A percentile compares a stretch with the other conserved stretches of the same genome.
Evolutionary conservation across 2,329 filamentous ascomycete species (phyloP).

Genomic region (Diaporthe helianthi): DNA sequence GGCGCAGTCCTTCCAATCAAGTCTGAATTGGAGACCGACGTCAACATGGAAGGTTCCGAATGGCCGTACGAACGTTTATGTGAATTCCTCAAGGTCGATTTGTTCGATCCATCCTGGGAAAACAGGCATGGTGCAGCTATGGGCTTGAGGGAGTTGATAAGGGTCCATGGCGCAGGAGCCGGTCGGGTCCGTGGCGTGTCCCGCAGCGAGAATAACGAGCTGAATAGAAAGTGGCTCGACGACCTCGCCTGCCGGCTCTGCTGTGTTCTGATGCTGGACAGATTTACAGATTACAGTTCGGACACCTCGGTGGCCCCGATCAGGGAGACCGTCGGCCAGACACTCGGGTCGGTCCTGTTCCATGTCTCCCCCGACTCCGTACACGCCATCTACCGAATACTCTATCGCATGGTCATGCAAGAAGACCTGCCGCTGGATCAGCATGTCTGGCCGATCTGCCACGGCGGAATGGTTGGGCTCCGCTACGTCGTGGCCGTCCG

Average conservation of each 20-base stretch:
- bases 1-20: slow-evolving; percentile 78
- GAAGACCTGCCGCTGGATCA: slow-evolving; percentile 76
- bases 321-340: slow-evolving; percentile 92
- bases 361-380: slow-evolving; percentile 83
- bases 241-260: slow-evolving; percentile 94
- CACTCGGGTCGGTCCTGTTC: slow-evolving; percentile 85
- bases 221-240: slow-evolving; percentile 88
- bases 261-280: slow-evolving; percentile 95
- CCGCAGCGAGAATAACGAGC: slow-evolving; percentile 74
- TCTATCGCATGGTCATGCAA: slow-evolving; percentile 93
- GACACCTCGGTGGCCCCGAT: slow-evolving; percentile 97
- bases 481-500: slow-evolving; percentile 94
- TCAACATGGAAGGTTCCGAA: slow-evolving; percentile 77
- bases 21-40: slow-evolving; percentile 81
- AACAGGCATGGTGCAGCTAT: slow-evolving; percentile 95
- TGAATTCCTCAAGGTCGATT: slow-evolving; percentile 90
- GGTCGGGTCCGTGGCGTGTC: slow-evolving; percentile 77
- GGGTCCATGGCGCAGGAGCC: slow-evolving; percentile 89
- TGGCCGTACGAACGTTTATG: slow-evolving; percentile 96
- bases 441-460: slow-evolving; percentile 91
- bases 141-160: slow-evolving; percentile 88
- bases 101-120: slow-evolving; percentile 95
- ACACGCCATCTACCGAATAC: slow-evolving; percentile 80
- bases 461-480: slow-evolving; percentile 96
- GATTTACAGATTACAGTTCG: slow-evolving; percentile 96